Conservation (phyloP, 179 eudicot genomes). For the Corrigiola litoralis region DNA sequence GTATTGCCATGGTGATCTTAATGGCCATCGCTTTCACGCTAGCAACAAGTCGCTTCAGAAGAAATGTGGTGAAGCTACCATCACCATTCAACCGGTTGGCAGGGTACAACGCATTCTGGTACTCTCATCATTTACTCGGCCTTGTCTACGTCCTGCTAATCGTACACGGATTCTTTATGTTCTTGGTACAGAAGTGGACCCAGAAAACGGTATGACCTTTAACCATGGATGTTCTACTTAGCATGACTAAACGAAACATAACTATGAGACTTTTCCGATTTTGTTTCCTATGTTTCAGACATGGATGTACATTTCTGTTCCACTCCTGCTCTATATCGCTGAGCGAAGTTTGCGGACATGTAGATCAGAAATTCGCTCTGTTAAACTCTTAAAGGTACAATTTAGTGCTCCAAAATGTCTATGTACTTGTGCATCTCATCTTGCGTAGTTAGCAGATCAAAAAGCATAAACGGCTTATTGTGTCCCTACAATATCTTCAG, state of each 20-base stretch:
- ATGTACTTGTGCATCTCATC: too few relatives aligned
- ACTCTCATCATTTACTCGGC: slow-evolving; percentile 65
- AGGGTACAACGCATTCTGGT: slow-evolving; percentile 82
- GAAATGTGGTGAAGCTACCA: slow-evolving; percentile 54
- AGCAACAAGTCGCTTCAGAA: slow-evolving; percentile 58
- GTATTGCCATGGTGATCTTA: slow-evolving; percentile 60
- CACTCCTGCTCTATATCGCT: slow-evolving; percentile 57
- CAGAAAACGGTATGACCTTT: slow-evolving; percentile 57
- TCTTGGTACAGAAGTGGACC: slow-evolving; percentile 51
- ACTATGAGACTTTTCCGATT: slow-evolving; percentile 4
- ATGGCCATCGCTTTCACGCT: slow-evolving; percentile 63
- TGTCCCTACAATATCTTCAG: neutral
- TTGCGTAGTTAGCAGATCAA: neutral
- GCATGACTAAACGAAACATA: neutral
- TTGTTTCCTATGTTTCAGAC: slow-evolving; percentile 40
- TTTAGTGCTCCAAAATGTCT: too few relatives aligned
- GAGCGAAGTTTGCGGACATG: slow-evolving; percentile 68
- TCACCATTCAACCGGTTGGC: slow-evolving; percentile 61
- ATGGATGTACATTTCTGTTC: slow-evolving; percentile 74
- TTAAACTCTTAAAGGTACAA: slow-evolving; percentile 64
- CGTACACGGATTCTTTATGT: slow-evolving; percentile 67
- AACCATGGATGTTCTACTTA: neutral
- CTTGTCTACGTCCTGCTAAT: slow-evolving; percentile 60
- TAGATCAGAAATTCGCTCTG: slow-evolving; percentile 65
- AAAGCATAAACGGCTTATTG: neutral